phyloP scores from a whole-genome alignment of 305 asterid genomes.

The Fraxinus floribunda region DNA sequence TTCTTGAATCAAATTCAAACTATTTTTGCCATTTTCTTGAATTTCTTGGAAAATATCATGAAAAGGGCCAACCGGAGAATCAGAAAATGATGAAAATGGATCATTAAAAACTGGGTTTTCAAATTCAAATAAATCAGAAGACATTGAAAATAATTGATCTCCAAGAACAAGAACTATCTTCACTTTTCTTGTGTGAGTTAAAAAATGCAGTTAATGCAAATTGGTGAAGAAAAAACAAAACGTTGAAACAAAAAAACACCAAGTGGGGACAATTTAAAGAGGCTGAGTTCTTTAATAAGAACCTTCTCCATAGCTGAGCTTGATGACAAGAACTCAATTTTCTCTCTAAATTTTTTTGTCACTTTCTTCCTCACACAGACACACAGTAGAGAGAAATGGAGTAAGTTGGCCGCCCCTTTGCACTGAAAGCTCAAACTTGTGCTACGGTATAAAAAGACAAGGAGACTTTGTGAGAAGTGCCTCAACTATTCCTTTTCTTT shows the following conservation, averaged over 20 bases:
- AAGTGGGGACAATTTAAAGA: conserved; percentile 23
- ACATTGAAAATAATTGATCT: conserved; percentile 36
- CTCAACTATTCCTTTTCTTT: conserved; percentile 12
- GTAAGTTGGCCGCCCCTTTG: conserved; percentile 24
- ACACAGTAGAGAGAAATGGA: conserved; percentile 9
- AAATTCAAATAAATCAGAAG: conserved; percentile 64
- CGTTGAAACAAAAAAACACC: conserved; percentile 5
- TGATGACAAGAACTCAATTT: conserved; percentile 49
- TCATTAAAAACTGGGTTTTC: conserved; percentile 62
- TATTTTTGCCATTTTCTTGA: conserved; percentile 17
- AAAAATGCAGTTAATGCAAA: conserved; percentile 15
- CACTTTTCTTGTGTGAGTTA: not conserved
- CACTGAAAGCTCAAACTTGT: conserved; percentile 20
- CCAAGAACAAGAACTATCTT: not conserved
- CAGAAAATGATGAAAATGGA: conserved; percentile 51
- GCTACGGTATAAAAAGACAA: conserved; percentile 37
- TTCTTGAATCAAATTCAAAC: conserved; percentile 25
- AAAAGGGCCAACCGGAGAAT: conserved; percentile 29
- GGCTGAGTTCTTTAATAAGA: conserved; percentile 31
- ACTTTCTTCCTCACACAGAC: conserved; percentile 25
- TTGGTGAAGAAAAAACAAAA: conserved; percentile 21
- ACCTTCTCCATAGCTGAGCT: conserved; percentile 32
- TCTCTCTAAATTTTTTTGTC: not conserved
- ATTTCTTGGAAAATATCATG: conserved; percentile 33
- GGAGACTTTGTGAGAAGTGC: conserved; percentile 18